Base-by-base conservation (phyloP, 371 early-diverging fungal genomes). In the Coelomomyces lativittatus region DNA sequence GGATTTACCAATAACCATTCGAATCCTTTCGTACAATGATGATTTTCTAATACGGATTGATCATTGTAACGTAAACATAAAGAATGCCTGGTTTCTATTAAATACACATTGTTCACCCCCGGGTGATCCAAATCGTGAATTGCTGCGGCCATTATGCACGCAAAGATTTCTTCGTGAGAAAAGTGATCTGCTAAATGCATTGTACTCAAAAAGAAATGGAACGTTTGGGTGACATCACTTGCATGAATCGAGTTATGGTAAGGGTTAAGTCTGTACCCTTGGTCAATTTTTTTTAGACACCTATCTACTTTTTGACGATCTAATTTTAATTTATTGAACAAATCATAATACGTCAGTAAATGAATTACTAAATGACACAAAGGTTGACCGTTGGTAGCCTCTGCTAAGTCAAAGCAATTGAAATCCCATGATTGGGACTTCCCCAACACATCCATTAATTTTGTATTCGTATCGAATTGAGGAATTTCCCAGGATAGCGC, bases 231-330 rank as follows among this genome's bases (percentile, higher is more conserved):
- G 17, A 70, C 70, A 47, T 71, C 72, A 14, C 63, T 57, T 3
- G 70, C 72, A 37, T 69, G 72, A n/a, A 55, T 52, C 27, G 65
- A 53, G 48, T 67, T 70, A 56, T 71, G 72, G 51, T 71, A 71
- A 4, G 66, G 62, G 48, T 39, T 37, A 27, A 49, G 21, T 11
- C 29, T 24, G 50, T 50, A 50, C n/a, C 47, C 49, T 19, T 41
- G 21, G 25, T 50, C 50, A 25, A 50, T n/a, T 15, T 10, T 15
- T 4, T 3, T 49, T 5, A 50, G 4, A 15, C 41, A 50, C 14
- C 15, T 10, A 8, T 33, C 23, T 12, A 50, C 25, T 9, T 29
- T 47, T 19, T 11, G 8, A 10, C 19, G 24, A 28, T 46, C 48
- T 9, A 50, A n/a, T 14, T 24, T 10, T 15, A 45, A 50, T 19